phyloP scores from a whole-genome alignment of 2,329 filamentous ascomycete genomes.

The Lachnellula subtilissima region DNA sequence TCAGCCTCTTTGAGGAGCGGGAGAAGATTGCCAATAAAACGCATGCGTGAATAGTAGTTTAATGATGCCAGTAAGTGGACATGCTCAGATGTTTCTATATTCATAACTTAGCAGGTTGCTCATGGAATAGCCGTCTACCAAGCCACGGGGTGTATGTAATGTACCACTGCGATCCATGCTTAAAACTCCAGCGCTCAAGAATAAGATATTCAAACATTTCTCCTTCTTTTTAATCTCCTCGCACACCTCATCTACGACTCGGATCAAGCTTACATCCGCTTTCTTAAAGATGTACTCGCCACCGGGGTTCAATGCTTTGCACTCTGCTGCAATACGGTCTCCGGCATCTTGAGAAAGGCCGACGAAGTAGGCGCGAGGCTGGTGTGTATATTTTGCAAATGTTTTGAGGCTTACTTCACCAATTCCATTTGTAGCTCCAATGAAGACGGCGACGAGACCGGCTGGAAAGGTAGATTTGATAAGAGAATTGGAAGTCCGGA shows the following conservation, averaged over 20 bases:
- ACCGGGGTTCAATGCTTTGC: constrained; percentile 37
- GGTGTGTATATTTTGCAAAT: constrained; percentile 37
- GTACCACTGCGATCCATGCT: constrained; percentile 24
- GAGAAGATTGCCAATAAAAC: constrained; percentile 52
- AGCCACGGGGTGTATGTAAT: neutral
- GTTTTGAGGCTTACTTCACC: constrained; percentile 43
- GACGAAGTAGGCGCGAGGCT: constrained; percentile 46
- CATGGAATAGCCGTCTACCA: neutral
- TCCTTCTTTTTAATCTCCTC: constrained; percentile 40
- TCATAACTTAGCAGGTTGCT: neutral
- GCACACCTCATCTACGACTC: constrained; percentile 45
- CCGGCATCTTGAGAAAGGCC: constrained; percentile 38
- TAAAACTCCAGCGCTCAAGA: constrained; percentile 38
- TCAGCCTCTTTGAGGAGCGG: constrained; percentile 43
- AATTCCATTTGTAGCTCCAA: constrained; percentile 50
- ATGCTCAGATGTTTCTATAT: constrained; percentile 49
- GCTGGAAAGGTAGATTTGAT: constrained; percentile 31
- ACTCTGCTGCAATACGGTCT: constrained; percentile 36
- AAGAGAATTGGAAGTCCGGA: constrained; percentile 35
- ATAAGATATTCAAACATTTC: constrained; percentile 40
- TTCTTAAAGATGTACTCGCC: constrained; percentile 44
- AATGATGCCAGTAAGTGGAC: constrained; percentile 46
- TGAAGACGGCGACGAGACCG: constrained; percentile 44
- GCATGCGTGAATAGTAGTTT: constrained; percentile 51
- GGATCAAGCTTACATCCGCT: constrained; percentile 44